A percentile compares a stretch with the other conserved stretches of the same genome.
phyloP scores from a whole-genome alignment of 192 early-diverging fungal species.

The Entophlyctis luteolus region DNA sequence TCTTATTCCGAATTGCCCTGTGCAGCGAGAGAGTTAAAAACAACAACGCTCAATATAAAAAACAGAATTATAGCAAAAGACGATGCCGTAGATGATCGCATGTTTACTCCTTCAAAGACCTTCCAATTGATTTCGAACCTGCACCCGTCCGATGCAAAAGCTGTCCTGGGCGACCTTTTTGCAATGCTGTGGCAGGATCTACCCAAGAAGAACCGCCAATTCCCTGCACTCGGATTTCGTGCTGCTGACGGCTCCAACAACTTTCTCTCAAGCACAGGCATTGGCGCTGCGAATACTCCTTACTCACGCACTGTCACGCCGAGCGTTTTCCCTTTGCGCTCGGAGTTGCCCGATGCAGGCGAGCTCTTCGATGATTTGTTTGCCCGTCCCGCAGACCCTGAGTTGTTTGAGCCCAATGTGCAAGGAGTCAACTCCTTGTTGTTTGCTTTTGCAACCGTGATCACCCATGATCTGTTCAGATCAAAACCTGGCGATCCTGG shows the following conservation, averaged over 20 bases:
- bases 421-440: slow-evolving; percentile 39
- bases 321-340: neutral
- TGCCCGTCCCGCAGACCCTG: neutral
- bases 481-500: slow-evolving; percentile 28
- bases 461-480: slow-evolving; percentile 47
- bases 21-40: too few species aligned
- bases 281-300: slow-evolving; percentile 30
- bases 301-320: slow-evolving; percentile 34
- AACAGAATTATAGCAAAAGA: neutral
- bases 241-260: slow-evolving; percentile 37
- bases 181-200: slow-evolving; percentile 30
- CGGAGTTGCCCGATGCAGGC: slow-evolving; percentile 26
- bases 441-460: slow-evolving; percentile 40
- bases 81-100: slow-evolving; percentile 7
- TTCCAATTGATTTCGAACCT: slow-evolving; percentile 1
- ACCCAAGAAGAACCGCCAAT: slow-evolving; percentile 26
- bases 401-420: slow-evolving; percentile 18
- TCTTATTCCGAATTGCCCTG: too few species aligned
- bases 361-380: slow-evolving; percentile 28
- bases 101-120: neutral
- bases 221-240: slow-evolving; percentile 31
- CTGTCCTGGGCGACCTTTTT: neutral
- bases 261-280: slow-evolving; percentile 21
- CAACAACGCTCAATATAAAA: too few species aligned
- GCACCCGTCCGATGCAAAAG: neutral